Base-by-base conservation (phyloP, 805 yeast species). In the Wickerhamomyces bovis region DNA sequence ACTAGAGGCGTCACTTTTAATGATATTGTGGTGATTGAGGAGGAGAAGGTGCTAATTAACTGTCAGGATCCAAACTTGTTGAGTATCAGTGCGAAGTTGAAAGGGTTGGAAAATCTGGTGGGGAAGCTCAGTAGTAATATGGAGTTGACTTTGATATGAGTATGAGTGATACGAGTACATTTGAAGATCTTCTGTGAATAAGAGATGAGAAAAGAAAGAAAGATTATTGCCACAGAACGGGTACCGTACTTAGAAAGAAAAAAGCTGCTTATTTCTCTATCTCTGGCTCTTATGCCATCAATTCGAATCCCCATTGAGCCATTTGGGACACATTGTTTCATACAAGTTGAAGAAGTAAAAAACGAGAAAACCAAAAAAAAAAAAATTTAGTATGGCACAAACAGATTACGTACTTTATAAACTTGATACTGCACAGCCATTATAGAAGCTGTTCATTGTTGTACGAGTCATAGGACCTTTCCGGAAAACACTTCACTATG, bases 61-160 rank as follows among this genome's bases (percentile, higher is more conserved):
- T 75, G 83, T 4, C 81, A 85, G 21, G 92, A 85, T 55, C 90
- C 90, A 3, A 71, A 78, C 9, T 61, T 85, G 44, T 68, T 83
- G 35, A 77, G 84, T 43, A 74, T 82, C 2, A 73, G 78, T 51
- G 75, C 85, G 6, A 84, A 84, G 56, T 66, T 85, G 50, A 83
- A 75, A 46, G 76, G 82, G 40, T 63, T 84, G 38, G 87, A 83
- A 41, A 62, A 53, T 43, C 40, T 52, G 16, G 51, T 55, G 4
- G 52, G 61, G 3, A 58, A 56, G 45, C 51, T 58, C 55, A 58
- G 49, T 35, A 50, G 45, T 19, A 60, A 60, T 26, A 44, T 60
- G 40, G 55, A 57, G 19, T 46, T 54, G 46, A 48, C 54, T 15
- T 49, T 53, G 52, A 57, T 61, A 46, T 62, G n/a, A n/a, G n/a